phyloP scores from a whole-genome alignment of 352 stramenopile species.

The Globisporangium mamillatum region DNA sequence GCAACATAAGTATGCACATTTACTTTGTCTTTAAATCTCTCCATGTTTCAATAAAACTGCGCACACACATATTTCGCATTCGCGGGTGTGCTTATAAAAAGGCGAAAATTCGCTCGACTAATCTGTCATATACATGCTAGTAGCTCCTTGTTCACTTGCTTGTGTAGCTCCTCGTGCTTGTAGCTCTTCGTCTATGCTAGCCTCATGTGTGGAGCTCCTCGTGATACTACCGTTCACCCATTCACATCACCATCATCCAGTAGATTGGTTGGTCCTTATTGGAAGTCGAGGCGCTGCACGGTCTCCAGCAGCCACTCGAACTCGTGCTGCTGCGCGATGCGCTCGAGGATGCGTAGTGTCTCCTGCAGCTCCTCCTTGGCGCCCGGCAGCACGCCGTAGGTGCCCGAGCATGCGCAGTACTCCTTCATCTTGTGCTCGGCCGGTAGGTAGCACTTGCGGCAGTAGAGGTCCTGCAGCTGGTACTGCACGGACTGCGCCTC shows the following conservation, averaged over 20 bases:
- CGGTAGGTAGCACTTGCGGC: conserved; percentile 73
- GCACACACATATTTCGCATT: neutral
- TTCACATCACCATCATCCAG: neutral
- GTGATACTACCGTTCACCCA: neutral
- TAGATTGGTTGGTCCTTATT: conserved; percentile 1
- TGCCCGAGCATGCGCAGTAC: conserved; percentile 79
- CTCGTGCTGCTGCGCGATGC: conserved; percentile 62
- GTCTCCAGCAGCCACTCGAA: conserved; percentile 73
- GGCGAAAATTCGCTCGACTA: too few relatives aligned
- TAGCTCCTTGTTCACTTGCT: neutral
- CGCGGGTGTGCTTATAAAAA: neutral
- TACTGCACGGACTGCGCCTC: conserved; percentile 88
- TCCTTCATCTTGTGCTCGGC: conserved; percentile 72
- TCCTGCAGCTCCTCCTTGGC: conserved; percentile 30
- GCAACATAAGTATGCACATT: neutral
- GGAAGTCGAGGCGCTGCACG: conserved; percentile 52
- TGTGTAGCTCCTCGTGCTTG: neutral
- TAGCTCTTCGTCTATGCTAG: neutral
- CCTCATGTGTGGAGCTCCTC: neutral
- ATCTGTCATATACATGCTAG: neutral
- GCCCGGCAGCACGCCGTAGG: conserved; percentile 1
- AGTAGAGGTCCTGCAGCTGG: conserved; percentile 91
- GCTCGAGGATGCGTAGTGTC: conserved; percentile 59
- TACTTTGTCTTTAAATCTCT: too few relatives aligned
- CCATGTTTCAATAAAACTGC: too few relatives aligned